These are phyloP conservation scores for Amanita jacksonii DNA, from an alignment of 768 basidiomycete species.

Conservation along the genomic window DNA sequence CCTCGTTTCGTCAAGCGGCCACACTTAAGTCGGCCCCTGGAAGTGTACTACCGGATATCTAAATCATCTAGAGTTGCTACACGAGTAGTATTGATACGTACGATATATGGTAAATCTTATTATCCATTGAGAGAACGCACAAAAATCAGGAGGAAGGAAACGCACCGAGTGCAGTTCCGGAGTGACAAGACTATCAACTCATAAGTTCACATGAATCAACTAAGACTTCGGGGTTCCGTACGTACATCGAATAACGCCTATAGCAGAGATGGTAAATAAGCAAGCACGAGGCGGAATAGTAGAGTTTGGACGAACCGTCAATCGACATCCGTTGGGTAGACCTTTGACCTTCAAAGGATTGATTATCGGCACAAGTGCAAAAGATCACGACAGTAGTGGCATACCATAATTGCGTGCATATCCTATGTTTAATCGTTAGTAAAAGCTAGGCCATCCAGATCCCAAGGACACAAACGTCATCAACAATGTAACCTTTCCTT, in stretches of 20 bases:
- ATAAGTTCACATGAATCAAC: not conserved
- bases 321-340: slow-evolving; percentile 37
- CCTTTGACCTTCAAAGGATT: slow-evolving; percentile 28
- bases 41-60: too few species aligned
- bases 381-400: not conserved
- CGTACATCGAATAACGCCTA: slow-evolving; percentile 47
- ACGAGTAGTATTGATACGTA: not conserved
- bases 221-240: not conserved
- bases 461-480: slow-evolving; percentile 31
- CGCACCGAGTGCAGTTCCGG: slow-evolving; percentile 33
- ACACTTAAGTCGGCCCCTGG: too few species aligned
- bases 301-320: slow-evolving; percentile 29
- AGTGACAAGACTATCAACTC: slow-evolving; percentile 36
- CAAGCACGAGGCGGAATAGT: not conserved
- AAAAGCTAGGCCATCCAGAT: not conserved
- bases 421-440: slow-evolving; percentile 22
- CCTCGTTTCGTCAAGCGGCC: too few species aligned
- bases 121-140: not conserved
- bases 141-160: too few species aligned
- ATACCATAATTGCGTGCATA: slow-evolving; percentile 41
- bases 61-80: too few species aligned
- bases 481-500: slow-evolving; percentile 66
- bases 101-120: slow-evolving; percentile 20
- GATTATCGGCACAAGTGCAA: too few species aligned
- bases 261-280: not conserved